Evolutionary conservation across 768 basidiomycete genomes (phyloP).

Genomic region (Hemileccinum impolitum): DNA sequence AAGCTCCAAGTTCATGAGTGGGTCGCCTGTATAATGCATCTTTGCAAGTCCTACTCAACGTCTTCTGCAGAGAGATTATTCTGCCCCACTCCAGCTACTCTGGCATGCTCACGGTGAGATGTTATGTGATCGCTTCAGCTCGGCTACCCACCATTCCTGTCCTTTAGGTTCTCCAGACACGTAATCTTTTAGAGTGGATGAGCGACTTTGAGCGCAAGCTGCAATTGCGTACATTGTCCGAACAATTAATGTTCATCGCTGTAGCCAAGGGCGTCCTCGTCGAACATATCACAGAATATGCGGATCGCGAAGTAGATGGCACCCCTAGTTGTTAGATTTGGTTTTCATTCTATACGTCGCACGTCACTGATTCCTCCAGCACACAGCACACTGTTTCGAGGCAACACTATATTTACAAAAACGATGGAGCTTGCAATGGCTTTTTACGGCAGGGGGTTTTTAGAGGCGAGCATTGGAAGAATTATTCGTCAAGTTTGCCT

Average conservation of each 20-base stretch:
- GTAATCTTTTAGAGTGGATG: conserved; percentile 75
- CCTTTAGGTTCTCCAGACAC: conserved; percentile 39
- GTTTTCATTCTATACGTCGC: not conserved
- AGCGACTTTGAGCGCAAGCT: conserved; percentile 63
- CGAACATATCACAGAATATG: conserved; percentile 66
- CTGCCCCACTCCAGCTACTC: conserved; percentile 65
- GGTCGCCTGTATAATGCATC: conserved; percentile 19
- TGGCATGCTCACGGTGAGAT: conserved; percentile 53
- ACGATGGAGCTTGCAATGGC: conserved; percentile 78
- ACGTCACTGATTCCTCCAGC: conserved; percentile 39
- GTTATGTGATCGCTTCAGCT: not conserved
- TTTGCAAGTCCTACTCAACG: conserved; percentile 5
- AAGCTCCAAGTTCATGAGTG: conserved; percentile 77
- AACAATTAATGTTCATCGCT: conserved; percentile 65
- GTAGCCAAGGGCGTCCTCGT: conserved; percentile 63
- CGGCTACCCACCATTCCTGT: not conserved
- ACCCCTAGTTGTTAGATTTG: conserved; percentile 56
- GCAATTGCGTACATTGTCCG: conserved; percentile 60
- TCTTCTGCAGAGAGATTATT: conserved; percentile 63
- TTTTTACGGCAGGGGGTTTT: conserved; percentile 76
- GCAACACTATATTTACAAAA: conserved; percentile 66
- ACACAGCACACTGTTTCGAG: conserved; percentile 71
- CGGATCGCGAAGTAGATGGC: conserved; percentile 66
- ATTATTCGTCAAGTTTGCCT: conserved; percentile 66
- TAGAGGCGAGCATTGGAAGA: conserved; percentile 75